Conservation (phyloP, 148 eudicot genomes). For the Arbutus unedo region DNA sequence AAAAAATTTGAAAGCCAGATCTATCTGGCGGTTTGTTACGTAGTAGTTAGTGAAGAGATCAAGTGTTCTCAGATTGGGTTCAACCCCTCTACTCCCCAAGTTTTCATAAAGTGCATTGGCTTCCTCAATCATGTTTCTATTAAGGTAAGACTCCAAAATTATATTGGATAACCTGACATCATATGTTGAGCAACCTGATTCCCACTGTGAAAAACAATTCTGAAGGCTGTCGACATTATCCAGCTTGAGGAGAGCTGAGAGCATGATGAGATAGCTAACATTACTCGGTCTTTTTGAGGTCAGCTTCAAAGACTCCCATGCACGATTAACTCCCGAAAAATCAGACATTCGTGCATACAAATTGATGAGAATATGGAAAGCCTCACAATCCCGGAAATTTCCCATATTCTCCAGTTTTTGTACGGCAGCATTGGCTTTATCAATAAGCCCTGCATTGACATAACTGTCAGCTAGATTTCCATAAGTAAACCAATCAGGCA, state of each 20-base stretch:
- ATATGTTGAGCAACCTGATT: slow-evolving; percentile 30
- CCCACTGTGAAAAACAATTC: slow-evolving; percentile 47
- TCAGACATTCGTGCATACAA: slow-evolving; percentile 30
- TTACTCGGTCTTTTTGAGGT: slow-evolving; percentile 30
- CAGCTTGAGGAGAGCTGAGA: slow-evolving; percentile 40
- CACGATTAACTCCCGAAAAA: slow-evolving; percentile 36
- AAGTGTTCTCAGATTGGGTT: slow-evolving; percentile 37
- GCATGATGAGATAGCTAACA: slow-evolving; percentile 42
- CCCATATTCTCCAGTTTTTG: slow-evolving; percentile 28
- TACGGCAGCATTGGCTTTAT: slow-evolving; percentile 37
- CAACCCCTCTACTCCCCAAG: slow-evolving; percentile 19
- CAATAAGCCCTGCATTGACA: slow-evolving; percentile 30
- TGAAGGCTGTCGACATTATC: slow-evolving; percentile 39
- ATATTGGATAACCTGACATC: slow-evolving; percentile 48
- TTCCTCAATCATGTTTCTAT: slow-evolving; percentile 41
- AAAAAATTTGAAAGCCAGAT: slow-evolving; percentile 42
- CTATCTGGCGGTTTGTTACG: slow-evolving; percentile 32
- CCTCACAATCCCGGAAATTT: slow-evolving; percentile 23
- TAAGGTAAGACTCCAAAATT: slow-evolving; percentile 42
- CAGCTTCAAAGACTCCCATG: slow-evolving; percentile 43
- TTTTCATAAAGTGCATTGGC: slow-evolving; percentile 33
- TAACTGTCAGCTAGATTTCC: slow-evolving; percentile 50
- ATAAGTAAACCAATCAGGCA: slow-evolving; percentile 37
- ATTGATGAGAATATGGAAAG: slow-evolving; percentile 34
- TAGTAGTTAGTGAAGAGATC: slow-evolving; percentile 26